phyloP scores from a whole-genome alignment of 306 rosid genomes.

The Quercus wislizeni region DNA sequence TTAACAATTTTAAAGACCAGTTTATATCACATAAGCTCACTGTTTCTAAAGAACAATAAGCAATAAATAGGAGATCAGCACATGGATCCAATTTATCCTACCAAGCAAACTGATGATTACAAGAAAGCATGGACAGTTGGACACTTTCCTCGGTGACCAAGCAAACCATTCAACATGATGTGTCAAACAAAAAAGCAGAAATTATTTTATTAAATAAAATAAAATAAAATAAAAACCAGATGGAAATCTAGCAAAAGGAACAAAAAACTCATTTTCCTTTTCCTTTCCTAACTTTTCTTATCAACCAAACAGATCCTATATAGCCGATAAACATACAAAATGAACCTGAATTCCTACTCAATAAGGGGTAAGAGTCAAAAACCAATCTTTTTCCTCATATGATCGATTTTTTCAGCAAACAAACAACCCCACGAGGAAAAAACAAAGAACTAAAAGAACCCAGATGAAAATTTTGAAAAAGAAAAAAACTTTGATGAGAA shows the following conservation, averaged over 20 bases:
- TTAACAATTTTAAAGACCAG: too few relatives aligned
- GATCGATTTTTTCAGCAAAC: constrained; percentile 6
- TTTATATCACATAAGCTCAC: neutral
- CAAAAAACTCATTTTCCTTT: neutral
- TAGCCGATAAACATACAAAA: neutral
- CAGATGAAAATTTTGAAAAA: neutral
- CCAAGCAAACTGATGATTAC: neutral
- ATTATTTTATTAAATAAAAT: too few relatives aligned
- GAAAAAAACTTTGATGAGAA: neutral
- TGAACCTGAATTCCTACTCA: neutral
- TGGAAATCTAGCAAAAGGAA: neutral
- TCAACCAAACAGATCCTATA: neutral
- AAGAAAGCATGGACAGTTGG: neutral
- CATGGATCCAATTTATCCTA: neutral
- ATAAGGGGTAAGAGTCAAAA: neutral
- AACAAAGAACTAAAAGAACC: neutral
- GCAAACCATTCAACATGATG: neutral
- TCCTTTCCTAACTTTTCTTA: neutral
- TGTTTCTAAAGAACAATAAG: neutral
- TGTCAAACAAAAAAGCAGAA: neutral
- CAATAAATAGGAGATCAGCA: too few relatives aligned
- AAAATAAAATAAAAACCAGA: neutral
- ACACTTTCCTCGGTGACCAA: neutral
- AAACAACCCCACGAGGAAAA: neutral
- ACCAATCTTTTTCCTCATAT: neutral